Evolutionary conservation across 1,139 yeast species (phyloP), one percentile per base, ranked within the genome.

Genomic region (Debaryomyces nepalensis): DNA sequence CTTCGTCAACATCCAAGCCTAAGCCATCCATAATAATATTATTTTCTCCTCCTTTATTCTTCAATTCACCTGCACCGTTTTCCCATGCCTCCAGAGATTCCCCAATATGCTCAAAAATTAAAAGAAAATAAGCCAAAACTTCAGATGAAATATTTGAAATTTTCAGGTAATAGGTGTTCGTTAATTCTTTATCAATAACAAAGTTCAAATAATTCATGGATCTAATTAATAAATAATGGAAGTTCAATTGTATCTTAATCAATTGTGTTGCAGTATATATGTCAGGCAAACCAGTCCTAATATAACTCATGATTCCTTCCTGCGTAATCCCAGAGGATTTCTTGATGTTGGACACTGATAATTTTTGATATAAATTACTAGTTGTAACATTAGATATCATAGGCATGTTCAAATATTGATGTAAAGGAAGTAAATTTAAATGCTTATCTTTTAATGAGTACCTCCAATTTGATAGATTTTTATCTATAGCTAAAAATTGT

Each of bases 181-280:
- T 70, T 37, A 73, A 58, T 47, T 73, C 79, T 41, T 69, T 66
- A 42, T 74, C 79, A 35, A 73, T 73, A 29, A 73, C 70, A 46
- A 74, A 74, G 50, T 74, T 74, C 36, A 74, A 57, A 48, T 73
- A 73, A 52, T 74, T 74, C 64, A 67, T 66, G 1, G 76, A 69
- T 41, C 79, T 46, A 35, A 74, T 73, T 37, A 73, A 57, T 34
- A 70, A 57, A 44, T 69, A 74, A 49, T 73, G 78, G 54, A 74
- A 73, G 48, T 72, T 71, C 30, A 74, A 57, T 49, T 74, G 79
- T 32, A 73, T 68, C 45, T 69, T 68, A 10, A 73, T 70, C 37
- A 74, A 55, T 40, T 68, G 70, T 2, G 69, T 58, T 1, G 76
- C 74, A 3, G 77, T 68, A 37, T 64, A 62, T 8, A 60, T 60